These are phyloP conservation scores for Capsicum rhomboideum DNA, from an alignment of 257 asterid genomes.

Conservation along the genomic window DNA sequence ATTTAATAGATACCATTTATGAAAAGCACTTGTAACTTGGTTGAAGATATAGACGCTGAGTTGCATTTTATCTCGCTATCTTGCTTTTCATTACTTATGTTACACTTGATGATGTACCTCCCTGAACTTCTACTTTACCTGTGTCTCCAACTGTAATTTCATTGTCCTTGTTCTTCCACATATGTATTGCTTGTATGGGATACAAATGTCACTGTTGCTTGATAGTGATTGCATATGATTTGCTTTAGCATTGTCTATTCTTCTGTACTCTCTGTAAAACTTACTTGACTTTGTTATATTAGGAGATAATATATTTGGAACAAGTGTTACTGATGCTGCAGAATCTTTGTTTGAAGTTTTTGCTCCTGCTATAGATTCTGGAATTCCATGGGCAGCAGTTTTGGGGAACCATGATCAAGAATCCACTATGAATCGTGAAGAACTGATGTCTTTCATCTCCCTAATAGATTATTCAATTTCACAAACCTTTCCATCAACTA, in stretches of 20 bases:
- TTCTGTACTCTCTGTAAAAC: not conserved
- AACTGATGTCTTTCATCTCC: constrained; percentile 78
- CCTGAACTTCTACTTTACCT: not conserved
- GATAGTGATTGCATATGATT: not conserved
- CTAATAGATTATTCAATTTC: constrained; percentile 92
- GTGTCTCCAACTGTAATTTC: not conserved
- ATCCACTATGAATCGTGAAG: constrained; percentile 89
- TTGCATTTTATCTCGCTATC: not conserved
- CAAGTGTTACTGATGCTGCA: constrained; percentile 83
- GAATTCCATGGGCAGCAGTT: constrained; percentile 92
- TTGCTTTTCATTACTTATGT: not conserved
- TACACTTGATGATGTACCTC: not conserved
- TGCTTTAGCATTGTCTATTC: not conserved
- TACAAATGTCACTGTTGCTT: not conserved
- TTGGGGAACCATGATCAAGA: constrained; percentile 96
- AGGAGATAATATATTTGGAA: constrained; percentile 90
- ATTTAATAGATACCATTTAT: too few species aligned
- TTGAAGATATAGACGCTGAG: too few species aligned
- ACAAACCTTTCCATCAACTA: constrained; percentile 54
- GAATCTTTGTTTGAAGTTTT: constrained; percentile 75
- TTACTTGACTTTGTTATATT: constrained; percentile 8
- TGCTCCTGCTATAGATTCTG: constrained; percentile 54
- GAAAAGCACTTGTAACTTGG: too few species aligned
- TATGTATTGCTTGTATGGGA: not conserved
- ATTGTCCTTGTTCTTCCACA: not conserved